phyloP scores from a whole-genome alignment of 257 asterid species.

The Prunella vulgaris region DNA sequence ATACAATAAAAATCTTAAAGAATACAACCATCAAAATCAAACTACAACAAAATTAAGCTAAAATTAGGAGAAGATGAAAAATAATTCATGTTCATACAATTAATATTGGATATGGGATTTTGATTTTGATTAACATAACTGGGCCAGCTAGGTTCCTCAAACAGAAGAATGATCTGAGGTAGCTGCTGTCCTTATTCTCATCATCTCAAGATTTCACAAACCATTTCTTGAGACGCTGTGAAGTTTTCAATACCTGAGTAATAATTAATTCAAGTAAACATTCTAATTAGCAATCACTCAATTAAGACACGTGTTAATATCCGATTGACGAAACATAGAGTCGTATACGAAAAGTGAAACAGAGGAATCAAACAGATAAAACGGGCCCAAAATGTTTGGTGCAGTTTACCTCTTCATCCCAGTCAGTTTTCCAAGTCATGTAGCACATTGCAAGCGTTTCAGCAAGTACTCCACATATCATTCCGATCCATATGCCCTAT shows the following conservation, averaged over 20 bases:
- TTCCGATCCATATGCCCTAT: conserved; percentile 85
- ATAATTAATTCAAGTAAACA: neutral
- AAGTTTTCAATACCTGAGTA: conserved; percentile 20
- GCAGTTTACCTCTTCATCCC: conserved; percentile 58
- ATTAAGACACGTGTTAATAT: too few relatives aligned
- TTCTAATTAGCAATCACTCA: neutral
- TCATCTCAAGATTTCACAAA: conserved; percentile 35
- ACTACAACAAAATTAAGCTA: too few relatives aligned
- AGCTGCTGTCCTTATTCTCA: neutral
- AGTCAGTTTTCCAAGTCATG: conserved; percentile 73
- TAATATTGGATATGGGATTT: neutral
- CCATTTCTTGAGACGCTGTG: conserved; percentile 33
- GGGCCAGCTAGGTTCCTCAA: neutral
- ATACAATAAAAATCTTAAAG: too few relatives aligned
- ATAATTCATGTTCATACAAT: neutral
- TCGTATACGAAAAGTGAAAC: too few relatives aligned
- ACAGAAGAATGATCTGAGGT: neutral
- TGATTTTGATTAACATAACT: neutral
- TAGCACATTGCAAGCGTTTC: conserved; percentile 49
- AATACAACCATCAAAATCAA: too few relatives aligned
- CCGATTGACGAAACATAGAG: too few relatives aligned
- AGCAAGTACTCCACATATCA: conserved; percentile 48
- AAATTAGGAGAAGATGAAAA: too few relatives aligned
- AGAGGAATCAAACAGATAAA: too few relatives aligned
- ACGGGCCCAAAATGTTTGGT: too few relatives aligned